These are phyloP conservation scores for Blyttiomyces sp. DNA, from an alignment of 371 early-diverging fungal species.

Conservation along the genomic window DNA sequence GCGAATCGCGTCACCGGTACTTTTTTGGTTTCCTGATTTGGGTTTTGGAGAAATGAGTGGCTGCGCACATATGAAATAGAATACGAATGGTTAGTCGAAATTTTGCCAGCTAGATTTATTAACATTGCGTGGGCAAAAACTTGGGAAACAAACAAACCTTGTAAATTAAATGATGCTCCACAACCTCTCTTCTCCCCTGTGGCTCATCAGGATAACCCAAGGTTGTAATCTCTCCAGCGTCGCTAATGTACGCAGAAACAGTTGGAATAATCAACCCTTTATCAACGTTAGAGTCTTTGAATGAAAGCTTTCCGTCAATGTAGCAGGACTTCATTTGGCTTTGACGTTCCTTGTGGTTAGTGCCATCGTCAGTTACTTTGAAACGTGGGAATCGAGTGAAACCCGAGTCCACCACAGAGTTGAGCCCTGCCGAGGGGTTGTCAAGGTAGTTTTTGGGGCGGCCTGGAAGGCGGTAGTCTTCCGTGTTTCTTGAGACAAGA, in stretches of 20 bases:
- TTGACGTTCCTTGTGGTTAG: conserved; percentile 13
- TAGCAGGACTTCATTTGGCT: conserved; percentile 31
- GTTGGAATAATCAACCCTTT: conserved; percentile 23
- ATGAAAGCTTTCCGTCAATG: conserved; percentile 18
- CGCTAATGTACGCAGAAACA: conserved; percentile 27
- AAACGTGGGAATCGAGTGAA: conserved; percentile 33
- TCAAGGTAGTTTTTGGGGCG: conserved; percentile 1
- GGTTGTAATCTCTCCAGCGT: conserved; percentile 23
- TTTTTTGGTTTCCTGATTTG: conserved; percentile 4
- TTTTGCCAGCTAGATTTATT: not conserved
- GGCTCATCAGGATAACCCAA: conserved; percentile 16
- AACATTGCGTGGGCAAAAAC: not conserved
- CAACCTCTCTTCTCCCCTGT: conserved; percentile 14
- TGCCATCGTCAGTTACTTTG: conserved; percentile 33
- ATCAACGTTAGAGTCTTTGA: conserved; percentile 21
- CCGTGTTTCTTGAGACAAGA: conserved; percentile 12
- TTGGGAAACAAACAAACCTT: not conserved
- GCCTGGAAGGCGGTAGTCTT: conserved; percentile 15
- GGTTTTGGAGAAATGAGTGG: not conserved
- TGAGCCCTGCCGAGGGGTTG: conserved; percentile 19
- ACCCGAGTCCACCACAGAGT: conserved; percentile 25
- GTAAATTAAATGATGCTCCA: not conserved
- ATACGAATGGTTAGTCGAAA: not conserved
- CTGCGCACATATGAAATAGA: not conserved
- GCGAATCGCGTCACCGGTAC: conserved; percentile 16